phyloP scores from a whole-genome alignment of 2,329 filamentous ascomycete genomes.

The Dactylonectria estremocensis region DNA sequence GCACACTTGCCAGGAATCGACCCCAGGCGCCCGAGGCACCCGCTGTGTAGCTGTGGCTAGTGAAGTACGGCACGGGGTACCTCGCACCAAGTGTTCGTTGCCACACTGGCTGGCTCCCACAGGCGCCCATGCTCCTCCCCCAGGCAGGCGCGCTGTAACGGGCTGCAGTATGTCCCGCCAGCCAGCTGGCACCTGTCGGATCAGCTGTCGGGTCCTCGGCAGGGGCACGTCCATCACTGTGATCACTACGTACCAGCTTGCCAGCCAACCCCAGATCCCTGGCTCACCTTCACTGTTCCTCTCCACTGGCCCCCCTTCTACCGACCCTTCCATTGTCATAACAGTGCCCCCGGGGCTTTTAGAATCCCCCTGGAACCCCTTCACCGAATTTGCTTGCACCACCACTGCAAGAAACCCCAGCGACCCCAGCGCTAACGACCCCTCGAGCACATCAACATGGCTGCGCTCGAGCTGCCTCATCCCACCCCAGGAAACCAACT shows the following conservation, averaged over 20 bases:
- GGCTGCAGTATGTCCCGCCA: background rate
- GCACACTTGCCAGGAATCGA: background rate
- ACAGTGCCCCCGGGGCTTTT: background rate
- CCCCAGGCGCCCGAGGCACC: background rate
- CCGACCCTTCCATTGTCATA: no score
- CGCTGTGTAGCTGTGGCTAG: constrained; percentile 27
- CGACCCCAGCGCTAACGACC: constrained; percentile 1
- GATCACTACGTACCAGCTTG: background rate
- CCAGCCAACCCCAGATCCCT: constrained; percentile 3
- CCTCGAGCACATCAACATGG: constrained; percentile 3
- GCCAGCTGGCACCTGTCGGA: constrained; percentile 12
- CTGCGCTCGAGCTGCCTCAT: constrained; percentile 14
- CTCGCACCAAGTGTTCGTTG: background rate
- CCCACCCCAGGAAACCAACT: constrained; percentile 17
- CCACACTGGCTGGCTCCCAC: background rate
- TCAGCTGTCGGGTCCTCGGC: constrained; percentile 29
- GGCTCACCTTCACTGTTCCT: background rate
- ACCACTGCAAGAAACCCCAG: constrained; percentile 3
- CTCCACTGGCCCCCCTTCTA: background rate
- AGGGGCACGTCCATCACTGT: constrained; percentile 19
- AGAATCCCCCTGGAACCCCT: constrained; percentile 4
- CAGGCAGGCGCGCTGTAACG: constrained; percentile 8
- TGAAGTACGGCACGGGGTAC: constrained; percentile 10
- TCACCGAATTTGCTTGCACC: constrained; percentile 1
- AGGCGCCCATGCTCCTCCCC: background rate